Evolutionary conservation across 2,329 filamentous ascomycete species (phyloP).

Genomic region (Clonostachys solani): DNA sequence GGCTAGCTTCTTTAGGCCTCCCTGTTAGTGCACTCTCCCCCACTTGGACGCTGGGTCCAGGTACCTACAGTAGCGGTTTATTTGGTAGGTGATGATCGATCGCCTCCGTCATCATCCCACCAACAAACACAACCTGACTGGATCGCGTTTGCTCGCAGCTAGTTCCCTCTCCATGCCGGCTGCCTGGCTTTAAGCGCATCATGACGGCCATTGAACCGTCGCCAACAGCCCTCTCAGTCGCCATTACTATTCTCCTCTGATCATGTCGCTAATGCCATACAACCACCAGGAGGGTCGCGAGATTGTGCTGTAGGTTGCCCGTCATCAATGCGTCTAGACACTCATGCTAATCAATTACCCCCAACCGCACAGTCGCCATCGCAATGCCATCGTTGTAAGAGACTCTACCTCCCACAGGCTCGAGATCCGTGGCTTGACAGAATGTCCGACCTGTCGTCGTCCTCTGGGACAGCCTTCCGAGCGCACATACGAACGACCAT

Average conservation of each 20-base stretch:
- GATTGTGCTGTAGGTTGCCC: conserved; percentile 66
- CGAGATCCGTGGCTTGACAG: conserved; percentile 70
- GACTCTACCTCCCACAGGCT: conserved; percentile 82
- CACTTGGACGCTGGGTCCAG: too few species aligned
- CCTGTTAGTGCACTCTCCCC: too few species aligned
- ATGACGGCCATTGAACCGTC: not conserved
- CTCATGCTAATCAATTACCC: not conserved
- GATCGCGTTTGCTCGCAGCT: too few species aligned
- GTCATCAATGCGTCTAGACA: conserved; percentile 1
- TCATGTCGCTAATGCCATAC: conserved; percentile 72
- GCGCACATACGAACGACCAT: conserved; percentile 37
- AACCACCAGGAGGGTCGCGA: conserved; percentile 68
- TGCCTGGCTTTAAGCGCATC: too few species aligned
- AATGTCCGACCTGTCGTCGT: conserved; percentile 90
- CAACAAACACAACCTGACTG: too few species aligned
- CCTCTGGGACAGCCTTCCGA: conserved; percentile 45
- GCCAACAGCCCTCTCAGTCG: not conserved
- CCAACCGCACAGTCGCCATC: conserved; percentile 65
- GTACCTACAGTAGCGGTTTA: too few species aligned
- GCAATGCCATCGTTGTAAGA: conserved; percentile 87
- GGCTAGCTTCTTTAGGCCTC: too few species aligned
- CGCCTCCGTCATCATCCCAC: too few species aligned
- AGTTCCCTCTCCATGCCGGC: too few species aligned
- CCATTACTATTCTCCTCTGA: not conserved
- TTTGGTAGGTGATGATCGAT: too few species aligned